These are phyloP conservation scores for Tephrocybe sp. DNA, from an alignment of 768 basidiomycete species.

Conservation along the genomic window DNA sequence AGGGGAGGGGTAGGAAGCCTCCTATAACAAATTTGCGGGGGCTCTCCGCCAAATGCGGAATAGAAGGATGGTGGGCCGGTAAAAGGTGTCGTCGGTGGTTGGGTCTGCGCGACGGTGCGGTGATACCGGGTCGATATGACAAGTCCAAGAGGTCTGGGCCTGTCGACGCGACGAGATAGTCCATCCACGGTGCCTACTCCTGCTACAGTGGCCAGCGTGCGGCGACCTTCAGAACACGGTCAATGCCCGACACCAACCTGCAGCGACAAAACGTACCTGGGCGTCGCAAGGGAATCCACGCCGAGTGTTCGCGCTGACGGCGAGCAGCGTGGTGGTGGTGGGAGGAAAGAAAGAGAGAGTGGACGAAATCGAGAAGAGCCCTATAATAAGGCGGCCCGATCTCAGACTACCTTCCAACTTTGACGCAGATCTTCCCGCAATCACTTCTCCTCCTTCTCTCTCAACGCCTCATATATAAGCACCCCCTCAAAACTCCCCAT, in stretches of 20 bases:
- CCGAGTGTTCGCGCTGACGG: too few relatives aligned
- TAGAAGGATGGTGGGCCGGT: not conserved
- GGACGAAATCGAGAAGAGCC: not conserved
- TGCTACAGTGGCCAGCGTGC: too few relatives aligned
- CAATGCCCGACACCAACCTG: too few relatives aligned
- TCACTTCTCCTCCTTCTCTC: too few relatives aligned
- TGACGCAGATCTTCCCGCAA: slow-evolving; percentile 12
- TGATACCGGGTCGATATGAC: slow-evolving; percentile 2
- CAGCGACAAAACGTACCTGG: not conserved
- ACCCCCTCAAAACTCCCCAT: too few relatives aligned
- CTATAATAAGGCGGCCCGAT: slow-evolving; percentile 13
- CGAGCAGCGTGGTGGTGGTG: slow-evolving; percentile 3
- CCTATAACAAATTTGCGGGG: slow-evolving; percentile 29
- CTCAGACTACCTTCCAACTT: slow-evolving; percentile 9
- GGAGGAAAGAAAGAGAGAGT: not conserved
- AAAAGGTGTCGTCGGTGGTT: slow-evolving; percentile 3
- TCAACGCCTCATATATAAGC: too few relatives aligned
- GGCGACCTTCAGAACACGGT: too few relatives aligned
- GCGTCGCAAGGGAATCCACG: not conserved
- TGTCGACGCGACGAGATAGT: slow-evolving; percentile 17
- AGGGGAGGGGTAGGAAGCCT: slow-evolving; percentile 50
- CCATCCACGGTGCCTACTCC: too few relatives aligned
- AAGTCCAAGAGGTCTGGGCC: slow-evolving; percentile 15
- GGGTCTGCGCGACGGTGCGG: slow-evolving; percentile 11
- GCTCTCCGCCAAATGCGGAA: slow-evolving; percentile 8